Base-by-base conservation (phyloP, 139 green algal genomes). In the Tetraselmis striata region DNA sequence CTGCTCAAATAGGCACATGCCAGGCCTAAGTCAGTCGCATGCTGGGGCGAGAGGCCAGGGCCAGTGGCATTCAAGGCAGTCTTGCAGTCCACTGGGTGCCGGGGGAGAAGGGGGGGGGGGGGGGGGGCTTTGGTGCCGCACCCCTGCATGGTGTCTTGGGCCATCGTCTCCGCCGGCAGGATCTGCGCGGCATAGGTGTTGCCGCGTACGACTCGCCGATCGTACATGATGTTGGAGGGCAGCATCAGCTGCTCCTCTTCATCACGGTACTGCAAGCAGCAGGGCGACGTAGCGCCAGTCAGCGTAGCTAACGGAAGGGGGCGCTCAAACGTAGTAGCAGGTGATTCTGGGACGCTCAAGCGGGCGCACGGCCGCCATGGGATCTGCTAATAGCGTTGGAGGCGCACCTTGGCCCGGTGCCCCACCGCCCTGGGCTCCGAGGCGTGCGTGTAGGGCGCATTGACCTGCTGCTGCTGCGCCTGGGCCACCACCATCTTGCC, bases 151-250 rank as follows among this genome's bases (percentile, higher is more conserved):
- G 76, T 79, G 45, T 67, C 45, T 18, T 67, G 45, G 5, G 45
- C 11, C 31, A 29, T 32, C n/a, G 67, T 5, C 30, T 94, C 92
- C 76, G 91, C 87, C 75, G 92, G 90, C 28, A 94, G 80, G 30
- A 94, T 91, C 22, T 92, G 90, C 2, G 92, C 85, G 2, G 91
- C 93, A 76, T 96, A 97, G 1, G 94, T 97, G 87, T 95, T 97
- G 2, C 94, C 94, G 2, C 94, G 89, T 0, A 97, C 90, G 1
- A 97, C 93, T 5, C 94, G 86, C 27, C 92, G 85, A 83, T 97
- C 93, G 80, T 95, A 97, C 94, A 97, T 97, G 77, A 97, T 95
- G 85, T 97, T 97, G 78, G 83, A 79, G 26, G 87, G 84, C 23
- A 81, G 59, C 1, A 86, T 81, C 18, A 77, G 28, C 2, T 81